Evolutionary conservation across 768 basidiomycete genomes (phyloP), one percentile per base, ranked within the genome.

Genomic region (Hemileccinum rubropunctum): DNA sequence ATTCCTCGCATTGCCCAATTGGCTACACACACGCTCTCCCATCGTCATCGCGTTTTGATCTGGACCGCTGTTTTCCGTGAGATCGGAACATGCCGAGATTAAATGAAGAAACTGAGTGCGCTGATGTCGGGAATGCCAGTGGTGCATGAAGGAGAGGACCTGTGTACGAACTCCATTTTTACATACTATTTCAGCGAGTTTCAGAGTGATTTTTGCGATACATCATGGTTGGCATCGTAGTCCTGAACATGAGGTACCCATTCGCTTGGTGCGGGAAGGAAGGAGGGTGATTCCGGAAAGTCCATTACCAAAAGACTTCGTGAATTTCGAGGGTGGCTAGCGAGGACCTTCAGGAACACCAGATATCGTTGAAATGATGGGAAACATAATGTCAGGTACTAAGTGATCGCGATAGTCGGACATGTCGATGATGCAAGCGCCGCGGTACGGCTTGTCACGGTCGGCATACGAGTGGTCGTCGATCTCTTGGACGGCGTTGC

Each of bases 81-180:
- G 33, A 30, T 42, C 35, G 42, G 56, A 45, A 14, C 42, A 15
- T n/a, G 5, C 18, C 26, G n/a, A n/a, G 38, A 39, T 52, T 12
- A 18, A 26, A 3, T 3, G 6, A 23, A 23, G 23, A 23, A 23
- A 23, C 23, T 6, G 21, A 39, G 1, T 11, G 26, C 44, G 44
- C 4, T 41, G 30, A 36, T 12, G 14, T 47, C 40, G 57, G 45
- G 40, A 13, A 17, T 17, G n/a, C 18, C 9, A 9, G 11, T 30
- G 27, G 10, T 20, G 36, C 36, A 17, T 36, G 28, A 30, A 30
- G 23, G 28, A 30, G 28, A 9, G 8, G 28, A 30, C 4, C 11
- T 30, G 11, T 9, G 28, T 9, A 30, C 9, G 11, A 30, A 30
- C 28, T 30, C 28, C 28, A 30, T 30, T 30, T 30, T 30, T 30